Evolutionary conservation across 371 early-diverging fungal genomes (phyloP).

Genomic region (Mortierella sp.): DNA sequence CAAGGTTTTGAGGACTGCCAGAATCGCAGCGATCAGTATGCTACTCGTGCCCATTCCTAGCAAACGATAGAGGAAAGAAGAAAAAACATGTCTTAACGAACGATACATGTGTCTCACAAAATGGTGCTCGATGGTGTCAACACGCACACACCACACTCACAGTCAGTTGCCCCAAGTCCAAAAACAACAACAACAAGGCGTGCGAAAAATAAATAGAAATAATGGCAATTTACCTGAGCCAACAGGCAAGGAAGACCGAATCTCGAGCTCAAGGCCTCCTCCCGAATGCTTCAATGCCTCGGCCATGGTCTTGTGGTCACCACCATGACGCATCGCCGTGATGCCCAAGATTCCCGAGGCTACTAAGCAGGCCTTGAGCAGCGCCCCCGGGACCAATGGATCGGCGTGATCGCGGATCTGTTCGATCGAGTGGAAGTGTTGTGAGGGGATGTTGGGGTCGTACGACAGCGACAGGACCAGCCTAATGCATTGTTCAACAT

Average conservation of each 20-base stretch:
- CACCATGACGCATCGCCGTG: constrained; percentile 29
- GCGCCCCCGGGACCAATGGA: constrained; percentile 41
- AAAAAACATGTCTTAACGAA: neutral
- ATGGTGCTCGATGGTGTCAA: neutral
- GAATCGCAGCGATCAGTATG: constrained; percentile 43
- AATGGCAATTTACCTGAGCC: constrained; percentile 42
- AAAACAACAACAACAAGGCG: neutral
- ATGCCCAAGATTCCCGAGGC: constrained; percentile 47
- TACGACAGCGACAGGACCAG: constrained; percentile 40
- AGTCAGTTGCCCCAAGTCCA: too few species aligned
- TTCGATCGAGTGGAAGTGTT: constrained; percentile 32
- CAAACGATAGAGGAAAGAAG: neutral
- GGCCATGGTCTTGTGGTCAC: constrained; percentile 27
- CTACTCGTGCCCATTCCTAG: constrained; percentile 53
- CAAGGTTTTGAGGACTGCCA: constrained; percentile 43
- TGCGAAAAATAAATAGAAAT: neutral
- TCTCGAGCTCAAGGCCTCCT: constrained; percentile 44
- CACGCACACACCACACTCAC: neutral
- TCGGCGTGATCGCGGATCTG: constrained; percentile 54
- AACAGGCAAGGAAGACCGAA: constrained; percentile 38
- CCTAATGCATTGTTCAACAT: neutral
- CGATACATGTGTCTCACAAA: neutral
- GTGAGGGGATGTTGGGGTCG: constrained; percentile 24
- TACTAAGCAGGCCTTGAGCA: constrained; percentile 55
- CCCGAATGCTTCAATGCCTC: constrained; percentile 44